Percentiles rank a stretch among this genome's conserved stretches.
Evolutionary conservation across 345 rosid species (phyloP).

Genomic region (Dimocarpus longan): DNA sequence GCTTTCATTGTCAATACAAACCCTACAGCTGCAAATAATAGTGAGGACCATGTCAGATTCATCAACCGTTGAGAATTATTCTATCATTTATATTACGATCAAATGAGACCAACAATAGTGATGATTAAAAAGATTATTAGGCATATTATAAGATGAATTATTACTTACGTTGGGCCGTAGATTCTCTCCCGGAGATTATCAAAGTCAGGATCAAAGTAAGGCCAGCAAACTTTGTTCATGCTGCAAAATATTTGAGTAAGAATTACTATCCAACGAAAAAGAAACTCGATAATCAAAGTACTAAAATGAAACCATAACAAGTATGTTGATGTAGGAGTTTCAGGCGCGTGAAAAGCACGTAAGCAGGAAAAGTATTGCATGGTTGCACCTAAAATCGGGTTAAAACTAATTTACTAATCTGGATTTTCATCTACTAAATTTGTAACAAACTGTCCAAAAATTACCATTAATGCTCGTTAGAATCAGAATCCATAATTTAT

Average conservation of each 20-base stretch:
- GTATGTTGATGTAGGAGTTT: background rate
- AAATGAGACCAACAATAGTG: too few species aligned
- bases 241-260: constrained; percentile 22
- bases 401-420: background rate
- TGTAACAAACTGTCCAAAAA: too few species aligned
- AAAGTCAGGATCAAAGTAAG: constrained; percentile 90
- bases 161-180: constrained; percentile 62
- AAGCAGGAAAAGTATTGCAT: background rate
- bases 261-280: background rate
- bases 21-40: constrained; percentile 59
- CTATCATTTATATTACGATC: too few species aligned
- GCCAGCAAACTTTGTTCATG: constrained; percentile 71
- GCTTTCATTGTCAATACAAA: constrained; percentile 70
- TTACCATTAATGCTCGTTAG: background rate
- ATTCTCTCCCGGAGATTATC: constrained; percentile 65
- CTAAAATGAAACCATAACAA: too few species aligned
- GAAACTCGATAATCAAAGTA: background rate
- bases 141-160: background rate
- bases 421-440: background rate
- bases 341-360: background rate
- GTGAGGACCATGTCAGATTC: background rate
- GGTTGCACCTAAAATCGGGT: background rate
- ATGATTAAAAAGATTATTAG: too few species aligned
- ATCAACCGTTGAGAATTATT: background rate
- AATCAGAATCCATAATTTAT: background rate